These are phyloP conservation scores for Botrytis paeoniae DNA, from an alignment of 2,329 filamentous ascomycete genomes.

Conservation along the genomic window DNA sequence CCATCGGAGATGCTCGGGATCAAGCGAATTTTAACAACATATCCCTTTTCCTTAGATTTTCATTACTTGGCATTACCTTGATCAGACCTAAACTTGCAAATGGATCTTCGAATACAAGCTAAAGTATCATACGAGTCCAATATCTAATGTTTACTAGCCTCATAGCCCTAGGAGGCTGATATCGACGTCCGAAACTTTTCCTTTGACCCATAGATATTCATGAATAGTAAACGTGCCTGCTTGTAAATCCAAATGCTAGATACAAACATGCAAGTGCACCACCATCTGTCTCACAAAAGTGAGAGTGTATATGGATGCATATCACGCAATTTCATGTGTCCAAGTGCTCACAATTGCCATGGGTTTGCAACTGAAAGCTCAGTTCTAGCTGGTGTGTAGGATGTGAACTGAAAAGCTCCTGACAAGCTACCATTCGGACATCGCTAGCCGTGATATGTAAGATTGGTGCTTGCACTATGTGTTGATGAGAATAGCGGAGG, in stretches of 20 bases:
- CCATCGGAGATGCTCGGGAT: background rate
- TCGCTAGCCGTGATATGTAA: background rate
- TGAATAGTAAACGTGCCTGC: background rate
- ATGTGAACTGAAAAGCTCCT: background rate
- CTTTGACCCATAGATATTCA: background rate
- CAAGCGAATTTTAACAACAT: background rate
- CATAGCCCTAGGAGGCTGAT: too few species aligned
- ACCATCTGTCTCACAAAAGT: background rate
- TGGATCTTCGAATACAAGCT: background rate
- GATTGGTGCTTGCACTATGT: background rate
- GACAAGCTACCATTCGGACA: background rate
- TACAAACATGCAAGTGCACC: background rate
- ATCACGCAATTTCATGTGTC: background rate
- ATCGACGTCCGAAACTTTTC: background rate
- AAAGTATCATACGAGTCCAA: background rate
- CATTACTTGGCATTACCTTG: background rate
- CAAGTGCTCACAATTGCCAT: background rate
- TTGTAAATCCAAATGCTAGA: background rate
- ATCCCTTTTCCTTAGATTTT: background rate
- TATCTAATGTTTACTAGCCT: too few species aligned
- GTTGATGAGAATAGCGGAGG: background rate
- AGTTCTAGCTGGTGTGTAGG: background rate
- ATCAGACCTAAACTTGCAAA: background rate
- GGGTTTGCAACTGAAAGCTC: background rate
- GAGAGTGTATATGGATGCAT: background rate